A percentile compares a stretch with the other conserved stretches of the same genome.
phyloP scores from a whole-genome alignment of 1,284 basidiomycete genomes.

The Paramarasmius palmivorus region DNA sequence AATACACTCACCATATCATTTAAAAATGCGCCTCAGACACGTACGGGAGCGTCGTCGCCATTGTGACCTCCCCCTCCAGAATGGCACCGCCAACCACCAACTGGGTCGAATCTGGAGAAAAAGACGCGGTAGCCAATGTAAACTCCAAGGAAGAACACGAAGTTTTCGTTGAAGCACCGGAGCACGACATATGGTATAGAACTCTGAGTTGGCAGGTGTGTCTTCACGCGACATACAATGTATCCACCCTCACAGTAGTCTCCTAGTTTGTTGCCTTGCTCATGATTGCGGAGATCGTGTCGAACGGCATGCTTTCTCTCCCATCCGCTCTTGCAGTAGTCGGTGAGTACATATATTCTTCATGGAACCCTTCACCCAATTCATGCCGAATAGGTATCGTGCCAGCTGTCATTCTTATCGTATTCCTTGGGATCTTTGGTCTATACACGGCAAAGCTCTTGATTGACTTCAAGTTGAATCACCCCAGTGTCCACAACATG shows the following conservation, averaged over 20 bases:
- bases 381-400: constrained; percentile 40
- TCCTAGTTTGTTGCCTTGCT: constrained; percentile 47
- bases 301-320: constrained; percentile 58
- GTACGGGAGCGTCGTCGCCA: too few species aligned
- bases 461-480: constrained; percentile 58
- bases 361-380: not conserved
- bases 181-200: constrained; percentile 44
- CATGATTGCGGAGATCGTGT: constrained; percentile 62
- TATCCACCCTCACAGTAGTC: not conserved
- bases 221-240: not conserved
- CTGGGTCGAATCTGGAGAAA: not conserved
- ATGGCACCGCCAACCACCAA: not conserved
- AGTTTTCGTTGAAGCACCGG: constrained; percentile 33
- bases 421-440: constrained; percentile 55
- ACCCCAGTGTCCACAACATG: constrained; percentile 58
- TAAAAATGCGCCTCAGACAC: too few species aligned
- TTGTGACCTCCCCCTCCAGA: too few species aligned
- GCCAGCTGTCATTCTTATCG: constrained; percentile 53
- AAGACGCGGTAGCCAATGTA: not conserved
- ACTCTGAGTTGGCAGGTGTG: constrained; percentile 53
- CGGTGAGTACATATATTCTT: constrained; percentile 30
- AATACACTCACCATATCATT: too few species aligned
- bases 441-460: constrained; percentile 54
- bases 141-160: constrained; percentile 4
- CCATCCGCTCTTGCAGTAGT: constrained; percentile 55